Conservation (phyloP, 352 stramenopile species). For the Phytophthora syringae region DNA sequence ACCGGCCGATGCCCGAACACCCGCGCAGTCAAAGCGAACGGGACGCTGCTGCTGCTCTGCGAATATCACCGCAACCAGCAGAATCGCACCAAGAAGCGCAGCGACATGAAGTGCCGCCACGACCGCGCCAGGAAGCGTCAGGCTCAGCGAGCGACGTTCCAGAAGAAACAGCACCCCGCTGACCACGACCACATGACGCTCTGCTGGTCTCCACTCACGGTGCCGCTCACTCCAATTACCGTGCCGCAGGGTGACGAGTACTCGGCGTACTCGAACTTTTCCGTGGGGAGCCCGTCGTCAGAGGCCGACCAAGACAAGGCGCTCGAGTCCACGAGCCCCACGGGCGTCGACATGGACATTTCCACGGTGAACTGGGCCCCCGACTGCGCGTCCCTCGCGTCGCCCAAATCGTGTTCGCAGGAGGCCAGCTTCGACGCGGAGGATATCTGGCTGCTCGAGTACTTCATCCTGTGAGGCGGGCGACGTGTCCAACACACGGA, state of each 20-base stretch:
- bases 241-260: slow-evolving; percentile 14
- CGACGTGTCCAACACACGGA: neutral
- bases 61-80: slow-evolving; percentile 85
- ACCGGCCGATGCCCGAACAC: slow-evolving; percentile 76
- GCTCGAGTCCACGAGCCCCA: slow-evolving; percentile 34
- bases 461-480: slow-evolving; percentile 67
- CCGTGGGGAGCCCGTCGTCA: neutral
- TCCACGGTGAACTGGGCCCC: slow-evolving; percentile 17
- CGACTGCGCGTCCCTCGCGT: slow-evolving; percentile 8
- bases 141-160: slow-evolving; percentile 33
- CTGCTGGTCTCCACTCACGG: slow-evolving; percentile 8
- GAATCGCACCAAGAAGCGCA: slow-evolving; percentile 89
- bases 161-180: slow-evolving; percentile 17
- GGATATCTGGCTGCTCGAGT: slow-evolving; percentile 71
- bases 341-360: slow-evolving; percentile 33
- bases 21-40: slow-evolving; percentile 79
- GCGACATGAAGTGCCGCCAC: slow-evolving; percentile 82
- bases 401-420: slow-evolving; percentile 6
- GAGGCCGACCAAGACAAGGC: slow-evolving; percentile 9
- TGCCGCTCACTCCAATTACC: slow-evolving; percentile 23
- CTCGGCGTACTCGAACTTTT: neutral
- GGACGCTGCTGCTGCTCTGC: slow-evolving; percentile 75
- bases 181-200: neutral
- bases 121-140: slow-evolving; percentile 69
- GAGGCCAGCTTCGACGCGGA: slow-evolving; percentile 38